phyloP scores from a whole-genome alignment of 164 flowering plant genomes.

The Umbellularia californica region DNA sequence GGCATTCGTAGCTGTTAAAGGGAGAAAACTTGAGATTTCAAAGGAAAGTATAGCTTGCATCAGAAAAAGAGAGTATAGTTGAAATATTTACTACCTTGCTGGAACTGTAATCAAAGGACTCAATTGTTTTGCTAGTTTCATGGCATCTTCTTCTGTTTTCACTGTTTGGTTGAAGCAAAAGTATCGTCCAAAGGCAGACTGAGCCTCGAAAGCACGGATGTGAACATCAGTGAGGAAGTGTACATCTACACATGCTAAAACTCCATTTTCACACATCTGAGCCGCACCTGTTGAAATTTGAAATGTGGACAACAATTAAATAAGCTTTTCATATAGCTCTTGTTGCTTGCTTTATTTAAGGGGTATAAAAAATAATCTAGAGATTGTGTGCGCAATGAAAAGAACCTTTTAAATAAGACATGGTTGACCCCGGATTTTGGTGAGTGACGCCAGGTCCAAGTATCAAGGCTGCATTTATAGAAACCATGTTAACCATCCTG shows the following conservation, averaged over 20 bases:
- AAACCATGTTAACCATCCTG: constrained; percentile 64
- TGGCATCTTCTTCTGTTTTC: constrained; percentile 42
- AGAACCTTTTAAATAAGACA: constrained; percentile 59
- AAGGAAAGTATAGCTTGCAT: background rate
- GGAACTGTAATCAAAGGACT: constrained; percentile 52
- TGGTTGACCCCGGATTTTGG: constrained; percentile 38
- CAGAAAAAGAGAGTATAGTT: background rate
- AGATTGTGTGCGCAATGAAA: background rate
- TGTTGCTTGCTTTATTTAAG: background rate
- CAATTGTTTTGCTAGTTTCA: constrained; percentile 42
- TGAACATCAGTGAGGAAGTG: constrained; percentile 54
- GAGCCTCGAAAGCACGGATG: constrained; percentile 51
- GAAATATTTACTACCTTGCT: constrained; percentile 23
- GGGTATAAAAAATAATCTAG: background rate
- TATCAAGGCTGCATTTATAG: constrained; percentile 58
- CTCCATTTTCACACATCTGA: constrained; percentile 69
- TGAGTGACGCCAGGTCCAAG: constrained; percentile 45
- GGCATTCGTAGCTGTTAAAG: constrained; percentile 30
- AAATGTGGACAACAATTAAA: background rate
- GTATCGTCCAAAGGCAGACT: constrained; percentile 53
- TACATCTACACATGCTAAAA: constrained; percentile 54
- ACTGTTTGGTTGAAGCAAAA: constrained; percentile 54
- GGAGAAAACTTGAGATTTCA: background rate
- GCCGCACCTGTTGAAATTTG: constrained; percentile 44
- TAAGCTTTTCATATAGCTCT: background rate